Conservation (phyloP, 2,329 filamentous ascomycete species). For the Cladophialophora psammophila region DNA sequence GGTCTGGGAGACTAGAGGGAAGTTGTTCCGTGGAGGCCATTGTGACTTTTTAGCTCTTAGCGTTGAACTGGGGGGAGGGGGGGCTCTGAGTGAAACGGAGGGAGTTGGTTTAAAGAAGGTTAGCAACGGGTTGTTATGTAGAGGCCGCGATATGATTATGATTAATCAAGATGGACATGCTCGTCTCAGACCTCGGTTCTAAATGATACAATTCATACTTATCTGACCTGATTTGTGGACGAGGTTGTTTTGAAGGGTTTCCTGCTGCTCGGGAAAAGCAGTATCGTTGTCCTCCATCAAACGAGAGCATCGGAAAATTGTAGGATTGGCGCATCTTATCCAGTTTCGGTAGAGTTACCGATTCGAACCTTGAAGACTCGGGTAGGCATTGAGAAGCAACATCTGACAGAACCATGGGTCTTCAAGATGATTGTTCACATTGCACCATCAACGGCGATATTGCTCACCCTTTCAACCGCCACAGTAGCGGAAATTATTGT, state of each 20-base stretch:
- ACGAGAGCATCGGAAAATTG: not conserved
- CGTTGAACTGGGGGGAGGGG: not conserved
- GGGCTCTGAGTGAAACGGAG: not conserved
- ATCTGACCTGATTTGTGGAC: not conserved
- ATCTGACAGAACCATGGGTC: not conserved
- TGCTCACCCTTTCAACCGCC: not conserved
- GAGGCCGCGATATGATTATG: not conserved
- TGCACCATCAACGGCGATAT: not conserved
- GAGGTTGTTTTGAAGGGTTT: constrained; percentile 1
- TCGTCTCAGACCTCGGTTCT: not conserved
- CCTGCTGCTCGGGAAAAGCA: constrained; percentile 1
- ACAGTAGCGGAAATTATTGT: not conserved
- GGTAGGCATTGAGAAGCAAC: not conserved
- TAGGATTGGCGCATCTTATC: not conserved
- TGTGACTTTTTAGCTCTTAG: not conserved
- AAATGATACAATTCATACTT: not conserved
- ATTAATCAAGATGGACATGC: not conserved
- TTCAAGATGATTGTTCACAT: not conserved
- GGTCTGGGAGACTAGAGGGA: constrained; percentile 17
- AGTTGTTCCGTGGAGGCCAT: constrained; percentile 16
- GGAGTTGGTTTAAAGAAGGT: not conserved
- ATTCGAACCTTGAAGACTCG: not conserved
- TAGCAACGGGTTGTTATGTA: not conserved
- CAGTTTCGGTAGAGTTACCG: not conserved
- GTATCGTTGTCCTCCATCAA: not conserved